Percentiles rank a stretch among this genome's conserved stretches.
Conservation (phyloP, 2,329 filamentous ascomycete genomes). For the Neoscytalidium dimidiatum region DNA sequence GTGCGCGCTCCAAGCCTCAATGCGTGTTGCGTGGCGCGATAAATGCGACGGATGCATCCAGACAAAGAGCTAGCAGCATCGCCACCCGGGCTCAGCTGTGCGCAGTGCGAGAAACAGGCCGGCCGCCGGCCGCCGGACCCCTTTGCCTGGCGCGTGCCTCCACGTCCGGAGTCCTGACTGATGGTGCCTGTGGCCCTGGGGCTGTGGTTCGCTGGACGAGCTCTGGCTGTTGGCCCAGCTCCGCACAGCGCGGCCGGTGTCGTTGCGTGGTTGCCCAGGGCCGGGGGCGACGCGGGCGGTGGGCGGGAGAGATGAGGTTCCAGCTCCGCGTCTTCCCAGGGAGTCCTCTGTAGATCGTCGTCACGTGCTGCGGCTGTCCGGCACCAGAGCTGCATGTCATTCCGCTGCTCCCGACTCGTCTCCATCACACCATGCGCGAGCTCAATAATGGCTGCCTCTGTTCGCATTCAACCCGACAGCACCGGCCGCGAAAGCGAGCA, state of each 20-base stretch:
- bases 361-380: constrained; percentile 15
- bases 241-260: constrained; percentile 3
- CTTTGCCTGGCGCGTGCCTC: constrained; percentile 1
- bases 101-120: constrained; percentile 8
- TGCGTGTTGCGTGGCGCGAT: constrained; percentile 10
- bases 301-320: constrained; percentile 5
- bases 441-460: no score
- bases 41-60: constrained; percentile 5
- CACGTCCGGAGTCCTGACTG: neutral
- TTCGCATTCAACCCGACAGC: neutral
- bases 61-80: constrained; percentile 8
- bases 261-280: neutral
- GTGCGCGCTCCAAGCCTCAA: neutral
- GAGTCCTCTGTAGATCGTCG: neutral
- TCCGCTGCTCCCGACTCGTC: constrained; percentile 3
- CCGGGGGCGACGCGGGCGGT: neutral
- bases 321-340: neutral
- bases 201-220: no score
- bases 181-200: no score
- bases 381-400: neutral
- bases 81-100: constrained; percentile 1
- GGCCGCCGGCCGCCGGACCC: neutral
- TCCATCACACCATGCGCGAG: no score
- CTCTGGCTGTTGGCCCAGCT: neutral
- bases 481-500: neutral